Base-by-base conservation (phyloP, 306 rosid genomes). In the Parietaria judaica region DNA sequence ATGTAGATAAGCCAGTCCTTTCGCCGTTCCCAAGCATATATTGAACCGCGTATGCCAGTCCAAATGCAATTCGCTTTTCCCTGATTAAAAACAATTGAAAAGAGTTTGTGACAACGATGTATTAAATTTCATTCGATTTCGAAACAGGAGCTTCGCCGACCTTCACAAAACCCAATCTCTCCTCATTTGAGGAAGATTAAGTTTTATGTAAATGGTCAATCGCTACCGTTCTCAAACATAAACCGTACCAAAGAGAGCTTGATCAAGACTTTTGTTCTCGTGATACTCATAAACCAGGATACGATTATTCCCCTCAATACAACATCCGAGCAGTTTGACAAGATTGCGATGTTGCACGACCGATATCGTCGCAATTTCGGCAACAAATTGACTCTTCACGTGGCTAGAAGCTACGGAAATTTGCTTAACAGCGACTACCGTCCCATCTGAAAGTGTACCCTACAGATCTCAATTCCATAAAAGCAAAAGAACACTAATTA, bases 1-100 rank as follows among this genome's bases (percentile, higher is more conserved):
- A 7, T 77, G 81, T 55, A 77, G 81, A 45, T 66, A 77, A 15
- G 74, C 51, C 7, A 77, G 78, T 34, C 81, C 78, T 43, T 58
- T 68, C 3, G 81, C 81, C 7, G 73, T 62, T 43, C 78, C 75
- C 66, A 77, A 11, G 63, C 76, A 64, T 54, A 77, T 68, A 60
- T 55, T 49, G 73, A 58, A 68, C 11, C 81, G 73, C 36, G 68
- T 68, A 23, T 34, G 59, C 81, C 78, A 77, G 39, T 72, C 72
- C 51, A 77, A 65, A 31, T 54, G 49, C 67, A 67, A 37, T 48
- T 59, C 31, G 51, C 6, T 60, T 62, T 57, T 62, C 51, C 66
- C 76, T 76, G 17, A 47, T 54, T 16, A 48, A 49, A 41, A 41
- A 41, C 6, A 41, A 41, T 41, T 41, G 1, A 41, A 41, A 41